Percentiles rank a stretch among this genome's conserved stretches.
Evolutionary conservation across 441 rosid genomes (phyloP).

Genomic region (Hura crepitans): DNA sequence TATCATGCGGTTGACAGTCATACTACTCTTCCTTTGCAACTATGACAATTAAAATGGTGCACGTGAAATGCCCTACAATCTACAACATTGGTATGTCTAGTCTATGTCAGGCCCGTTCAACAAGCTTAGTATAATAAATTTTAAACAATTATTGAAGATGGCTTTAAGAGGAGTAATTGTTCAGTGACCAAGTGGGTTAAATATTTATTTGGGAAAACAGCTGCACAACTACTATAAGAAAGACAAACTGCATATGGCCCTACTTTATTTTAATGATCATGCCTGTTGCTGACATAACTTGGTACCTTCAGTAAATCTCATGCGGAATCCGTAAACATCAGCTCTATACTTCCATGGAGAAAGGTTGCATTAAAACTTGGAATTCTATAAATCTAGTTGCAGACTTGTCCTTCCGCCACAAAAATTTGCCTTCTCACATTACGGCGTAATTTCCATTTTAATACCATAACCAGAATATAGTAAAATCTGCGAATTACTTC

Average conservation of each 20-base stretch:
- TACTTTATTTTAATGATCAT: background rate
- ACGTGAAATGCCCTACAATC: background rate
- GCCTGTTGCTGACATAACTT: background rate
- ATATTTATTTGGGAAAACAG: background rate
- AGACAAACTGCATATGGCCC: background rate
- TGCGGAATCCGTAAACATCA: background rate
- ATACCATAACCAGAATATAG: background rate
- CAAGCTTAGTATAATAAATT: too few relatives aligned
- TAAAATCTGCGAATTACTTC: background rate
- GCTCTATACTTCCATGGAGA: background rate
- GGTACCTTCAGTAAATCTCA: too few relatives aligned
- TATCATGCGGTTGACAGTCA: background rate
- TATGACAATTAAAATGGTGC: background rate
- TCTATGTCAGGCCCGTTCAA: too few relatives aligned
- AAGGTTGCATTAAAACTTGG: background rate
- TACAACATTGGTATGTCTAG: too few relatives aligned
- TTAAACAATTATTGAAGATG: too few relatives aligned
- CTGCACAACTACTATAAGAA: conserved; percentile 4
- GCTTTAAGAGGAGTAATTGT: background rate
- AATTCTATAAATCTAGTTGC: background rate
- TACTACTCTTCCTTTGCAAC: background rate
- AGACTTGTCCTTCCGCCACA: background rate
- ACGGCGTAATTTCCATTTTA: background rate
- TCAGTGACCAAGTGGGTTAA: background rate
- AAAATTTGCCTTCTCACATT: background rate